phyloP scores from a whole-genome alignment of 768 basidiomycete genomes.

The Fibroporia radiculosa region DNA sequence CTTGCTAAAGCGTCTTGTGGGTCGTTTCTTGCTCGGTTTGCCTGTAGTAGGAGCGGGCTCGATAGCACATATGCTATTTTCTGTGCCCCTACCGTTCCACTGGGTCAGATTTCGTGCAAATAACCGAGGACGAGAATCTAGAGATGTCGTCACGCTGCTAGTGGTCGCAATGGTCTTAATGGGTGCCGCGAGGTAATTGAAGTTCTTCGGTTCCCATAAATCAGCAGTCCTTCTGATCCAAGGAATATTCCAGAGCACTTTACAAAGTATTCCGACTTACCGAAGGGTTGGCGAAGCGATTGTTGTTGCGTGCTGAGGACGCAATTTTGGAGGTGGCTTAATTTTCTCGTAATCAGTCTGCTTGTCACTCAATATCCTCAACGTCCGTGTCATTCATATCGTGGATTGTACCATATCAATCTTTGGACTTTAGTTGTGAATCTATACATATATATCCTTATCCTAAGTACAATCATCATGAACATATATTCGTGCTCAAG shows the following conservation, averaged over 20 bases:
- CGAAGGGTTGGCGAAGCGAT: conserved; percentile 45
- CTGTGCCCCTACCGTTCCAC: conserved; percentile 60
- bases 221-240: background rate
- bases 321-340: conserved; percentile 64
- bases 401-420: no score
- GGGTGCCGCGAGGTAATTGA: conserved; percentile 53
- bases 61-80: conserved; percentile 62
- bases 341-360: background rate
- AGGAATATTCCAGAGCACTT: conserved; percentile 44
- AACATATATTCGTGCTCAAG: no score
- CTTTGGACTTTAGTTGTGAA: no score
- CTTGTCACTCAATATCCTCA: no score
- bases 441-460: no score
- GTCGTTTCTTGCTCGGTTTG: conserved; percentile 69
- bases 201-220: background rate
- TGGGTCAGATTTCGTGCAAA: conserved; percentile 59
- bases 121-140: conserved; percentile 45
- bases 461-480: no score
- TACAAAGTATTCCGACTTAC: conserved; percentile 64
- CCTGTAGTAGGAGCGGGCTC: conserved; percentile 75
- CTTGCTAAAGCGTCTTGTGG: conserved; percentile 47
- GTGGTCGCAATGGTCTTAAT: conserved; percentile 52
- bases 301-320: conserved; percentile 68
- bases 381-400: no score
- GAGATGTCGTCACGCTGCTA: conserved; percentile 60